Percentiles rank a stretch among this genome's conserved stretches.
phyloP scores from a whole-genome alignment of 2,329 filamentous ascomycete genomes.

The Exophiala aquamarina region DNA sequence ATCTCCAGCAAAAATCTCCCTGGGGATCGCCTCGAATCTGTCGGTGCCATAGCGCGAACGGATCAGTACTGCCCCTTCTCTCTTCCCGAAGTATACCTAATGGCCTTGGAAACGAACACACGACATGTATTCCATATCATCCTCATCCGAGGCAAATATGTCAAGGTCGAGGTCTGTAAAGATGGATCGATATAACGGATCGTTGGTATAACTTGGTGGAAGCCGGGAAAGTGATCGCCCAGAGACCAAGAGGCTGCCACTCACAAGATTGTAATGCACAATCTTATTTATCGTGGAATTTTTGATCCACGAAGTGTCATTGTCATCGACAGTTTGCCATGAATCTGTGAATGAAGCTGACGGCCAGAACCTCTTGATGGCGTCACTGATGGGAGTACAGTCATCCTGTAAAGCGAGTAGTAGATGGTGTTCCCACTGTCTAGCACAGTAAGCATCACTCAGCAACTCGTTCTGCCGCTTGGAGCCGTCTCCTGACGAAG shows the following conservation, averaged over 20 bases:
- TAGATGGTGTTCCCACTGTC: conserved; percentile 5
- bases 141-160: conserved; percentile 35
- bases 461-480: conserved; percentile 14
- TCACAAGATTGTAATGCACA: conserved; percentile 35
- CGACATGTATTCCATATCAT: conserved; percentile 39
- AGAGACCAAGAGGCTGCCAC: conserved; percentile 35
- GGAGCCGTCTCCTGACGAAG: background rate
- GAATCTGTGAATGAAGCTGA: conserved; percentile 21
- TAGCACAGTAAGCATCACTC: conserved; percentile 10
- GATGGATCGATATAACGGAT: conserved; percentile 29
- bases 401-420: conserved; percentile 25
- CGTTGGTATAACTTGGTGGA: conserved; percentile 29
- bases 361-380: conserved; percentile 15
- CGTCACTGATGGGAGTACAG: conserved; percentile 24
- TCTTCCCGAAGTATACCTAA: conserved; percentile 29
- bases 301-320: conserved; percentile 12
- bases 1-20: conserved; percentile 29
- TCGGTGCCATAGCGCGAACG: conserved; percentile 22
- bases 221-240: conserved; percentile 32
- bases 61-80: conserved; percentile 35
- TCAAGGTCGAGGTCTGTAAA: conserved; percentile 30
- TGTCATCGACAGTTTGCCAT: conserved; percentile 11
- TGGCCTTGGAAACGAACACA: conserved; percentile 28
- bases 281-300: conserved; percentile 1
- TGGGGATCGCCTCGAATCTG: conserved; percentile 34